Percentiles rank a stretch among this genome's conserved stretches.
Evolutionary conservation across 2,329 filamentous ascomycete species (phyloP).

Genomic region (Calonectria montana): DNA sequence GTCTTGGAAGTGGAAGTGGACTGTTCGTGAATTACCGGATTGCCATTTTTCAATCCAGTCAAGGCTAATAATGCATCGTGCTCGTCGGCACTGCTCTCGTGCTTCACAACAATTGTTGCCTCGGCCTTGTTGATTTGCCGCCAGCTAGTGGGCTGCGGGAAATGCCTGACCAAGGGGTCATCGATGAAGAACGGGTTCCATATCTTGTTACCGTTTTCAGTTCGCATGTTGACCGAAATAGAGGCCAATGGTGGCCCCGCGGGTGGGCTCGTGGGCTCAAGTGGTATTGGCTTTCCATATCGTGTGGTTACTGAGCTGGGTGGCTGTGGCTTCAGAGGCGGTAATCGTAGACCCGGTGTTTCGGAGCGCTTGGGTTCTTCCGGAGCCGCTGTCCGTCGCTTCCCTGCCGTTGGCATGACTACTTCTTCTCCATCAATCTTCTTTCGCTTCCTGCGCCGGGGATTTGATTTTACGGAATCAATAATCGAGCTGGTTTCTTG

Average conservation of each 20-base stretch:
- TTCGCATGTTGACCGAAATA: conserved; percentile 47
- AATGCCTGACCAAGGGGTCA: conserved; percentile 34
- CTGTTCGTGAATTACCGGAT: conserved; percentile 10
- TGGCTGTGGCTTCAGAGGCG: conserved; percentile 45
- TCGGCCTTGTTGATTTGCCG: conserved; percentile 19
- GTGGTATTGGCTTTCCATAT: conserved; percentile 38
- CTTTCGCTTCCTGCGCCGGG: conserved; percentile 60
- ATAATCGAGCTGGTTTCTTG: conserved; percentile 56
- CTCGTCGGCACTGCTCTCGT: conserved; percentile 29
- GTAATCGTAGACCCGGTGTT: conserved; percentile 39
- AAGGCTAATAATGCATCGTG: conserved; percentile 40
- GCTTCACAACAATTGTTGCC: conserved; percentile 25
- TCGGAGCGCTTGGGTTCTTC: conserved; percentile 13
- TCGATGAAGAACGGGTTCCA: conserved; percentile 40
- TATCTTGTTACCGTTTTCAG: conserved; percentile 15
- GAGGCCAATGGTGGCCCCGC: conserved; percentile 42
- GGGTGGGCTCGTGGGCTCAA: conserved; percentile 45
- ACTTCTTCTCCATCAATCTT: conserved; percentile 55
- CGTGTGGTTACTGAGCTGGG: conserved; percentile 25
- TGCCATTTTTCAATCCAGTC: conserved; percentile 37
- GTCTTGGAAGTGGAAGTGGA: not conserved
- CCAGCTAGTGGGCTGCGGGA: conserved; percentile 33
- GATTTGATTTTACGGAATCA: conserved; percentile 62
- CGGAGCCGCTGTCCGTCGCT: conserved; percentile 23
- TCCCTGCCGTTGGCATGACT: conserved; percentile 36